Conservation (phyloP, 2,329 filamentous ascomycete species). For the Exserohilum rostratum region DNA sequence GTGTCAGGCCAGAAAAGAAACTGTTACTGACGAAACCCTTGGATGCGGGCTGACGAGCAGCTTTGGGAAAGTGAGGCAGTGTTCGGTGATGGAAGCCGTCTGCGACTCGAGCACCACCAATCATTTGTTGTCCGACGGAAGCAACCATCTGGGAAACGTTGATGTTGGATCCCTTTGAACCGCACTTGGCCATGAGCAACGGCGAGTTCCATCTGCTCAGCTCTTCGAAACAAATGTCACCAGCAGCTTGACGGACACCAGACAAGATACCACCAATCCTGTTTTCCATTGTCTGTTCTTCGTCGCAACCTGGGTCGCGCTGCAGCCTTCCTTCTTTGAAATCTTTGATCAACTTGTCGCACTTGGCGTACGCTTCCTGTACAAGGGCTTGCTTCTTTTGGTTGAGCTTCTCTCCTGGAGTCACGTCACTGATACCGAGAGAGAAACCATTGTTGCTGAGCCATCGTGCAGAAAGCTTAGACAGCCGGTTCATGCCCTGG, state of each 20-base stretch:
- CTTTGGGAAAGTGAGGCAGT: slow-evolving; percentile 93
- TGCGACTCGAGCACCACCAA: slow-evolving; percentile 86
- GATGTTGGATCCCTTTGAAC: slow-evolving; percentile 95
- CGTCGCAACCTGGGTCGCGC: slow-evolving; percentile 86
- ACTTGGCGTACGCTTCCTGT: slow-evolving; percentile 76
- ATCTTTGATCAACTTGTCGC: slow-evolving; percentile 79
- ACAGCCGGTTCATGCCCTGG: slow-evolving; percentile 89
- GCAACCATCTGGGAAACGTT: slow-evolving; percentile 99
- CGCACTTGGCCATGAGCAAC: slow-evolving; percentile 94
- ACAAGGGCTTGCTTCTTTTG: slow-evolving; percentile 78
- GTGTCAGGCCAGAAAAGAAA: slow-evolving; percentile 90
- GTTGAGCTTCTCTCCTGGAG: slow-evolving; percentile 74
- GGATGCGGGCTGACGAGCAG: slow-evolving; percentile 85
- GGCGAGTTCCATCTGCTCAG: slow-evolving; percentile 91
- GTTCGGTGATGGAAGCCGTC: slow-evolving; percentile 97
- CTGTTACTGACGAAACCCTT: slow-evolving; percentile 98
- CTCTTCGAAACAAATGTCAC: slow-evolving; percentile 86
- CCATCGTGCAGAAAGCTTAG: slow-evolving; percentile 86
- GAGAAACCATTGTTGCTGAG: slow-evolving; percentile 93
- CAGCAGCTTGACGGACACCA: slow-evolving; percentile 88
- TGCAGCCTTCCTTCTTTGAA: slow-evolving; percentile 82
- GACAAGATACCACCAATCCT: slow-evolving; percentile 88
- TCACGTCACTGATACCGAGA: slow-evolving; percentile 94
- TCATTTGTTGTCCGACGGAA: slow-evolving; percentile 96
- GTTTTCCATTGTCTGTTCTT: slow-evolving; percentile 91